Percentiles rank a stretch among this genome's conserved stretches.
Conservation (phyloP, 139 green algal genomes). For the Bryopsis sp. region DNA sequence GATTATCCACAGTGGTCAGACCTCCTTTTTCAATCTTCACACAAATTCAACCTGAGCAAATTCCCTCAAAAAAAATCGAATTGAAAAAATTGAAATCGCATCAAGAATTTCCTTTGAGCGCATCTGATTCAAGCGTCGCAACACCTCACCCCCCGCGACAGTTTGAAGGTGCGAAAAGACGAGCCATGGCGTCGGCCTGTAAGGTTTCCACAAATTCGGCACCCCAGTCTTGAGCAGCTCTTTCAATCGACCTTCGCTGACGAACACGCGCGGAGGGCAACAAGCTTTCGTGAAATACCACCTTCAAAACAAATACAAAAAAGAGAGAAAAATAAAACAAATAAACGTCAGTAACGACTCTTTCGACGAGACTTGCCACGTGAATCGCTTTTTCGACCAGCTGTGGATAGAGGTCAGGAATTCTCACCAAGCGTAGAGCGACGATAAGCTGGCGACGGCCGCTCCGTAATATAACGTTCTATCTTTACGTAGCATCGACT, state of each 20-base stretch:
- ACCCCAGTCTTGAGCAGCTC: not conserved
- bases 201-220: constrained; percentile 10
- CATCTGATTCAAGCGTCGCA: not conserved
- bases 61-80: not conserved
- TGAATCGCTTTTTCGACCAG: too few relatives aligned
- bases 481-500: too few relatives aligned
- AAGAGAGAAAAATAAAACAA: too few relatives aligned
- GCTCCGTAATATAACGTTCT: too few relatives aligned
- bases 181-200: constrained; percentile 8
- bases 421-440: too few relatives aligned
- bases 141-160: constrained; percentile 12
- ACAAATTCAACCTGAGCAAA: not conserved
- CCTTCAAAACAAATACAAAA: too few relatives aligned
- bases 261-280: not conserved
- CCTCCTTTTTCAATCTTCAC: not conserved
- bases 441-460: too few relatives aligned
- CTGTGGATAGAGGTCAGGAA: too few relatives aligned
- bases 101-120: not conserved
- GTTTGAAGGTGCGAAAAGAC: constrained; percentile 11
- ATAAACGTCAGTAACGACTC: too few relatives aligned
- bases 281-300: not conserved
- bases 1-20: not conserved
- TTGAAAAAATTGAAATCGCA: not conserved
- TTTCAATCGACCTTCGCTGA: constrained; percentile 3
- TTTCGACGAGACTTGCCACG: too few relatives aligned